Percentiles rank a stretch among this genome's conserved stretches.
These are phyloP conservation scores for Calonectria naviculata DNA, from an alignment of 2,329 filamentous ascomycete species.

Conservation along the genomic window DNA sequence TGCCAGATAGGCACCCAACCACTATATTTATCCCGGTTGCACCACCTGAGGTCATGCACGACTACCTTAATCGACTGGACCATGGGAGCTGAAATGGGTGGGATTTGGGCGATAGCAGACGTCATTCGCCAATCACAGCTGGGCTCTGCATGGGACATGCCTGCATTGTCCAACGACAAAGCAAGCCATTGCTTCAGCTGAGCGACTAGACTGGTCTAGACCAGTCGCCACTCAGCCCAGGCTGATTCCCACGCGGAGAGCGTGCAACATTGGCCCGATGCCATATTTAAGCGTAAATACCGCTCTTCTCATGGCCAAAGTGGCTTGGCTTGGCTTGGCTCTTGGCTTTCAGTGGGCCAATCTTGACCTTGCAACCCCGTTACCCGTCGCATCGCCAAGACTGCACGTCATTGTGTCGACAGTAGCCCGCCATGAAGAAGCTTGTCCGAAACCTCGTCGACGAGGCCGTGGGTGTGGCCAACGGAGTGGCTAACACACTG, in stretches of 20 bases:
- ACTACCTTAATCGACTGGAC: too few species aligned
- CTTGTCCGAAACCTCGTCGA: not conserved
- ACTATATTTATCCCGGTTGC: not conserved
- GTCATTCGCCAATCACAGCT: not conserved
- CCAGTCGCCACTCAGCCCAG: not conserved
- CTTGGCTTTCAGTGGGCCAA: not conserved
- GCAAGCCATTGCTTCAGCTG: not conserved
- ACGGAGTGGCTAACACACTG: not conserved
- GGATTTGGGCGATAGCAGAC: not conserved
- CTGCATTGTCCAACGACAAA: not conserved
- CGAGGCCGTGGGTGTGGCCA: not conserved
- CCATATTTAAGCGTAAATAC: not conserved
- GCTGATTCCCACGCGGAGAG: not conserved
- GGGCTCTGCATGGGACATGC: not conserved
- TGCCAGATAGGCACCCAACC: not conserved
- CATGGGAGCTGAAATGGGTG: not conserved
- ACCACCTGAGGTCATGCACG: too few species aligned
- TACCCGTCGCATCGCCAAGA: not conserved
- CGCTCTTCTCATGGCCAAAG: not conserved
- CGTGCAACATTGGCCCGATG: not conserved
- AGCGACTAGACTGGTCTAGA: slow-evolving; percentile 1
- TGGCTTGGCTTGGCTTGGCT: not conserved
- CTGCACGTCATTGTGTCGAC: not conserved
- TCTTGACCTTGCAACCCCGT: not conserved
- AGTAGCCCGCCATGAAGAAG: not conserved